Conservation (phyloP, 164 flowering plant species). For the Aristolochia californica region DNA sequence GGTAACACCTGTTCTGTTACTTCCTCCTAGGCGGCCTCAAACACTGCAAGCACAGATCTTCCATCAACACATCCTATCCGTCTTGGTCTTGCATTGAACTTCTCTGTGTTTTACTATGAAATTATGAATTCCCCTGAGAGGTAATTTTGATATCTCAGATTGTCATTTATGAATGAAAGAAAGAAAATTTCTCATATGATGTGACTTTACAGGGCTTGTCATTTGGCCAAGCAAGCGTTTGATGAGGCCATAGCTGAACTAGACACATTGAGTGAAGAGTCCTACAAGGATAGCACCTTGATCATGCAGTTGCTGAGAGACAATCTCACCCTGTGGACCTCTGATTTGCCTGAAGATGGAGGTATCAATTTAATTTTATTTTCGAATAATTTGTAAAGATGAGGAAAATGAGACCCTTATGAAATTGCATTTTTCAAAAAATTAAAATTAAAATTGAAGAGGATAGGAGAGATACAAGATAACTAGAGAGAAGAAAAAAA, state of each 20-base stretch:
- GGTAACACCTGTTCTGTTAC: background rate
- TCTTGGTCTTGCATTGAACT: conserved; percentile 18
- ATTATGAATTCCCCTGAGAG: conserved; percentile 19
- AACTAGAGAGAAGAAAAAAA: too few relatives aligned
- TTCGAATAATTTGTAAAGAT: background rate
- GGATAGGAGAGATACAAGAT: too few relatives aligned
- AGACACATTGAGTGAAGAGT: conserved; percentile 18
- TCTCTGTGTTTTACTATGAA: conserved; percentile 20
- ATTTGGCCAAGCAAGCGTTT: conserved; percentile 20
- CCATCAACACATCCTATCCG: conserved; percentile 20
- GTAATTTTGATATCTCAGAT: conserved; percentile 1
- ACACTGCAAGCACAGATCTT: conserved; percentile 17
- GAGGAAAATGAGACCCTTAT: background rate
- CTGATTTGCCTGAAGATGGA: conserved; percentile 16
- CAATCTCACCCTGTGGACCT: conserved; percentile 17
- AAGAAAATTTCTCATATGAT: background rate
- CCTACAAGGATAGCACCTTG: conserved; percentile 19
- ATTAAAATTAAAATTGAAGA: too few relatives aligned
- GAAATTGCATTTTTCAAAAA: too few relatives aligned
- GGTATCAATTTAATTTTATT: background rate
- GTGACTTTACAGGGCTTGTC: conserved; percentile 14
- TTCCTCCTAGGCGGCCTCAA: conserved; percentile 17
- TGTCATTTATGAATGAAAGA: background rate
- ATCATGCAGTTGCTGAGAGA: conserved; percentile 22
- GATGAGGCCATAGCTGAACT: conserved; percentile 20